These are phyloP conservation scores for Drosera spatulata DNA, from an alignment of 179 eudicot genomes.

Conservation along the genomic window DNA sequence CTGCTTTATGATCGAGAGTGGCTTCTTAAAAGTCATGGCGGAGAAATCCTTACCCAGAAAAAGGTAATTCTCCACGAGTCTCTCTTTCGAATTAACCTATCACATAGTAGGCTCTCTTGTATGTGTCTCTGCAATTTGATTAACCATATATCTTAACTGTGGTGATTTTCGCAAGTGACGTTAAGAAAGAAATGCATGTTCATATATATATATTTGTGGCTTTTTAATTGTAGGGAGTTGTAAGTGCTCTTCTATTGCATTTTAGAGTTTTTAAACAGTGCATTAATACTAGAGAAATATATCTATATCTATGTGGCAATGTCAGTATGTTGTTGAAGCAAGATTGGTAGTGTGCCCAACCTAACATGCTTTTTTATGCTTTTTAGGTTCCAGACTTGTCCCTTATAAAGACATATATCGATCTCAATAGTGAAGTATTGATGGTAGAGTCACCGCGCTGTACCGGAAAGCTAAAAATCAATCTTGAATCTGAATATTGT, in stretches of 20 bases:
- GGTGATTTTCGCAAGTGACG: too few relatives aligned
- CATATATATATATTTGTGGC: neutral
- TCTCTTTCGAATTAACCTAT: neutral
- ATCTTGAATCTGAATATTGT: conserved; percentile 26
- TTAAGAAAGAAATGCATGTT: too few relatives aligned
- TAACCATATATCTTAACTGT: too few relatives aligned
- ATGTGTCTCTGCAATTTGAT: conserved; percentile 1
- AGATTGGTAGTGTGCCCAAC: too few relatives aligned
- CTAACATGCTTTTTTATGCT: neutral
- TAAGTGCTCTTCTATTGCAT: neutral
- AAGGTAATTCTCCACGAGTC: conserved; percentile 34
- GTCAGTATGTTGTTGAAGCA: too few relatives aligned
- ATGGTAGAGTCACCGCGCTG: conserved; percentile 73
- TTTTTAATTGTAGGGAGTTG: neutral
- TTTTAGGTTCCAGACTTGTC: conserved; percentile 83
- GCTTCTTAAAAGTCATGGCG: conserved; percentile 73
- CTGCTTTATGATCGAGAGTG: conserved; percentile 86
- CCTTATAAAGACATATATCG: conserved; percentile 56
- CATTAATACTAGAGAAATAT: too few relatives aligned
- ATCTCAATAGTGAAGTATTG: conserved; percentile 48
- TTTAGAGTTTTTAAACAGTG: neutral
- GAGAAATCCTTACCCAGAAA: conserved; percentile 90
- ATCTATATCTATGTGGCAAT: too few relatives aligned
- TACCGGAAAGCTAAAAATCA: conserved; percentile 59
- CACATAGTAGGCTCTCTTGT: neutral